Evolutionary conservation across 2,329 filamentous ascomycete genomes (phyloP).

Genomic region (Teratosphaeria nubilosa): DNA sequence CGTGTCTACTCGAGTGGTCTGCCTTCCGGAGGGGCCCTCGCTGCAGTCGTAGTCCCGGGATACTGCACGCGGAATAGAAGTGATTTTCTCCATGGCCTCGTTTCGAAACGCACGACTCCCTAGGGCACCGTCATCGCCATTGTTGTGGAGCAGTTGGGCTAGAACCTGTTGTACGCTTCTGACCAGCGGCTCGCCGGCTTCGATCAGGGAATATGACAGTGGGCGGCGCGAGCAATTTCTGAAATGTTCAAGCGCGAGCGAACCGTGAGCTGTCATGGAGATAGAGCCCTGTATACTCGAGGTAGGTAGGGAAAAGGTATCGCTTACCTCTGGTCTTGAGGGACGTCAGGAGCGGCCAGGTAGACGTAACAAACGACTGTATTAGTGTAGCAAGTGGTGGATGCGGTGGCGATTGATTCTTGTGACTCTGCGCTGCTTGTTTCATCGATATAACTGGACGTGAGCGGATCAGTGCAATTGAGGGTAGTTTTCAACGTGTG

Average conservation of each 20-base stretch:
- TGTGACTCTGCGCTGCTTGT: conserved; percentile 8
- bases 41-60: neutral
- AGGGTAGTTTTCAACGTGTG: neutral
- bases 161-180: neutral
- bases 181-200: neutral
- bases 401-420: conserved; percentile 12
- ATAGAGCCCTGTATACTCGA: neutral
- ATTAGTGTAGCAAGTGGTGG: conserved; percentile 21
- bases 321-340: too few relatives aligned
- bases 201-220: neutral
- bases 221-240: neutral
- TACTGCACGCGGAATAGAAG: neutral
- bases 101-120: too few relatives aligned
- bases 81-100: neutral
- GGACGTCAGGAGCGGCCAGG: conserved; percentile 17
- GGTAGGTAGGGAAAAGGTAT: too few relatives aligned
- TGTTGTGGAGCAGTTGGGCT: too few relatives aligned
- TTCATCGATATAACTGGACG: conserved; percentile 12
- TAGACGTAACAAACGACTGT: conserved; percentile 26
- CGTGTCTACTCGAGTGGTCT: neutral
- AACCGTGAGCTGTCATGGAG: neutral
- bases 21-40: neutral
- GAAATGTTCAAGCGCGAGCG: neutral
- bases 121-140: too few relatives aligned
- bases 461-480: neutral